Conservation (phyloP, 192 early-diverging fungal species). For the Helicostylum pulchrum region DNA sequence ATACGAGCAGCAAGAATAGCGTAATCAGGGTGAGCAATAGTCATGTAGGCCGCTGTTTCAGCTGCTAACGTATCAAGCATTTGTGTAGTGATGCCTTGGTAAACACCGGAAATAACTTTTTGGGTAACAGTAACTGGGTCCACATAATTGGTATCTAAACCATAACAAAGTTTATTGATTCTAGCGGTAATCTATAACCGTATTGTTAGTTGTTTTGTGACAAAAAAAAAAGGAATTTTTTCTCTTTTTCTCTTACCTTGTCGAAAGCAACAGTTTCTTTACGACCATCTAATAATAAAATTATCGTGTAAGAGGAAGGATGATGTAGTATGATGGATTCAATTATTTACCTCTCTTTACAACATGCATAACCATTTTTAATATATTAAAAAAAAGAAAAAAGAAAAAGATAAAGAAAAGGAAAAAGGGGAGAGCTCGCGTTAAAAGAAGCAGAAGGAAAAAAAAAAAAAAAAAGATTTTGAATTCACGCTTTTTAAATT, state of each 20-base stretch:
- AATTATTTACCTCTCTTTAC: not conserved
- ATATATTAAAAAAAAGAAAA: too few relatives aligned
- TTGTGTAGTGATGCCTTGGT: constrained; percentile 82
- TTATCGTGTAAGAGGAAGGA: not conserved
- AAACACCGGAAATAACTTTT: constrained; percentile 88
- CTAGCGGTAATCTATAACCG: constrained; percentile 68
- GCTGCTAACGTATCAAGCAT: constrained; percentile 88
- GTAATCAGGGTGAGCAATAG: constrained; percentile 96
- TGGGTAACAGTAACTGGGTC: constrained; percentile 90
- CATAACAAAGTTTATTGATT: constrained; percentile 96
- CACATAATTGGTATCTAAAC: constrained; percentile 91
- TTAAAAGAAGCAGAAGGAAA: not conserved
- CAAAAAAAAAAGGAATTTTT: not conserved
- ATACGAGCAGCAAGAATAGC: constrained; percentile 97
- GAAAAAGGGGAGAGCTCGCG: not conserved
- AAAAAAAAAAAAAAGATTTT: not conserved
- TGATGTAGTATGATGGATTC: not conserved
- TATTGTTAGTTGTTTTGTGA: constrained; percentile 3
- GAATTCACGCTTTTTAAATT: not conserved
- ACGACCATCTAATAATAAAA: constrained; percentile 64
- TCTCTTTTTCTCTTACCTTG: constrained; percentile 59
- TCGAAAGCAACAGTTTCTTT: constrained; percentile 94
- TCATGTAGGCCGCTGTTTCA: constrained; percentile 87
- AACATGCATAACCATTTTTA: not conserved
- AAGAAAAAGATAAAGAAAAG: too few relatives aligned